Evolutionary conservation across 73 alveolate genomes (phyloP), one percentile per base, ranked within the genome.

Genomic region (Durusdinium trenchii): DNA sequence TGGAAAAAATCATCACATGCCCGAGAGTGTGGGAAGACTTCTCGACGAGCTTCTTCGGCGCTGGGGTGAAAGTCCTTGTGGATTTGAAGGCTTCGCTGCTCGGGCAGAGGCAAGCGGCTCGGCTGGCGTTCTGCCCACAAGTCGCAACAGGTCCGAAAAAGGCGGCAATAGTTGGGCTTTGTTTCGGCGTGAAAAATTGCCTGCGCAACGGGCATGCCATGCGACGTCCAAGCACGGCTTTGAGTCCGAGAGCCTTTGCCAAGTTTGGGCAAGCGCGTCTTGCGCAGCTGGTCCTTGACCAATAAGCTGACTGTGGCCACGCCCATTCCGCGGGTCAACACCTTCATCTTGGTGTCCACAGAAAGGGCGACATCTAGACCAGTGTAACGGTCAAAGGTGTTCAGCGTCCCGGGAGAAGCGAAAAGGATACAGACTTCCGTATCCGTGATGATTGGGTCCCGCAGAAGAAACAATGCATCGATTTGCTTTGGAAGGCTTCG

Each of bases 301-400:
- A 83, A 38, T 40, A 83, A 7, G 94, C 94, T 51, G 23, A 83
- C 32, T 1, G 94, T 83, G 3, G 94, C 94, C 54, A 83, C 94
- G 40, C 94, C 94, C 52, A 35, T 32, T 14, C 94, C 94, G 40
- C 52, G 73, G 14, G 32, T n/a, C 3, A 35, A 23, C 38, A 83
- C 94, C 23, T 83, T 83, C 94, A 83, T 83, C 52, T 83, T 83
- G n/a, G 94, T 51, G 76, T 83, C 94, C n/a, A 83, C 94, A 36
- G 76, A 51, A 3, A 83, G 45, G 12, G 67, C 73, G 6, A 81
- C 18, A 45, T 46, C 92, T 3, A 1, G 23, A 30, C 30, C 92
- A 18, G 71, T 48, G 48, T 47, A 81, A 50, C 92, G 71, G 50
- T 48, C 35, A 35, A 81, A 32, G 26, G 57, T 48, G 52, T n/a